A percentile compares a stretch with the other conserved stretches of the same genome.
phyloP scores from a whole-genome alignment of 176 grass and related monocot species.

The Areca catechu region DNA sequence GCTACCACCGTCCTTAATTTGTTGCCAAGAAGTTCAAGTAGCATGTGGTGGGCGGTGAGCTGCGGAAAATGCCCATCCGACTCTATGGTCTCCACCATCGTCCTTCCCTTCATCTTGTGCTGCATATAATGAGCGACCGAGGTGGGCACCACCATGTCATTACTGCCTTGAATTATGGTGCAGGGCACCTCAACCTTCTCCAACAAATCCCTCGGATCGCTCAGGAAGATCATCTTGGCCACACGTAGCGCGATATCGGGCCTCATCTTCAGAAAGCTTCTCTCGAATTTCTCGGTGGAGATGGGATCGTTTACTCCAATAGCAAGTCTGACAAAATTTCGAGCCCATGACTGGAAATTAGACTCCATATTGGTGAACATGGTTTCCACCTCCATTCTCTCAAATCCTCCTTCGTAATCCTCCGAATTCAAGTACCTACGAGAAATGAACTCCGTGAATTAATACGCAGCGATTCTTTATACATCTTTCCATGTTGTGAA shows the following conservation, averaged over 20 bases:
- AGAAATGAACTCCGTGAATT: no score
- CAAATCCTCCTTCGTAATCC: slow-evolving; percentile 71
- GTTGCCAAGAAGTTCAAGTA: slow-evolving; percentile 40
- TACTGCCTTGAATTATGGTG: slow-evolving; percentile 39
- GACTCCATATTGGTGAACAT: slow-evolving; percentile 38
- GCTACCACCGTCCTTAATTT: no score
- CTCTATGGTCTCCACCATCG: slow-evolving; percentile 39
- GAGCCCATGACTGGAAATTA: slow-evolving; percentile 47
- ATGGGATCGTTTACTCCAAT: slow-evolving; percentile 19
- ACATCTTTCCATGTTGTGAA: no score
- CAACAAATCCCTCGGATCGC: slow-evolving; percentile 41
- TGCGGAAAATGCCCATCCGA: slow-evolving; percentile 60
- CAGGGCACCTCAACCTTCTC: slow-evolving; percentile 31
- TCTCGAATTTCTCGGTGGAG: slow-evolving; percentile 8
- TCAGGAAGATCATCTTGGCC: slow-evolving; percentile 53
- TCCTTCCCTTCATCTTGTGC: slow-evolving; percentile 29
- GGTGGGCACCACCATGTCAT: slow-evolving; percentile 46
- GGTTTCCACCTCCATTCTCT: slow-evolving; percentile 26
- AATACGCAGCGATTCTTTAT: no score
- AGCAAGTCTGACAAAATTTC: slow-evolving; percentile 30
- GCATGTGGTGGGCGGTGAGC: slow-evolving; percentile 34
- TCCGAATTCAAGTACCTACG: slow-evolving; percentile 63
- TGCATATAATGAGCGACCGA: slow-evolving; percentile 48
- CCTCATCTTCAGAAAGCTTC: slow-evolving; percentile 58
- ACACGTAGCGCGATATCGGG: slow-evolving; percentile 40